Base-by-base conservation (phyloP, 169 alveolate genomes). In the Plasmodium inui region DNA sequence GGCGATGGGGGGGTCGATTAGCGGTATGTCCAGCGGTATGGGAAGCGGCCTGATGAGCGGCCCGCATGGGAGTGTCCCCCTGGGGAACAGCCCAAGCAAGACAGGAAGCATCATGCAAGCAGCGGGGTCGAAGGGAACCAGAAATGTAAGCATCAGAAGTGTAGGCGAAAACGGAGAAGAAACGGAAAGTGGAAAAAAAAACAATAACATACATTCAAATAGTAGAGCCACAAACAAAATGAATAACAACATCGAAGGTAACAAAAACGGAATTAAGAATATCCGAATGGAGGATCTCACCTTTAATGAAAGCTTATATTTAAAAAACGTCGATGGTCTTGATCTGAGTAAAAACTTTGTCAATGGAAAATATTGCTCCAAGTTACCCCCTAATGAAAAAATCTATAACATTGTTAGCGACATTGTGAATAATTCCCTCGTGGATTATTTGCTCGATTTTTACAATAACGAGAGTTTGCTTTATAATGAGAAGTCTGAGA, bases 361-460 rank as follows among this genome's bases (percentile, higher is more conserved):
- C 1, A 70, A 80, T 78, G 94, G 90, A 26, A 89, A 89, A 19
- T 89, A 89, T 44, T 73, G 57, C n/a, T 89, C 94, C 19, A 85
- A 74, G 79, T 34, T 85, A 30, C 22, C 61, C 7, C 17, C 41
- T n/a, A 81, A 78, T 70, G 88, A 89, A 26, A 89, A 89, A 46
- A 80, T 89, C 0, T 89, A 79, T 46, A 89, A 89, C 82, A 80
- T 80, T 37, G 82, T 79, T 3, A 80, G 50, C 46, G 61, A 79
- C 72, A 79, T 89, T 89, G 94, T 89, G 1, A 39, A 79, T 1
- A 80, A 89, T 55, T 85, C 93, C 22, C 44, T 85, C 5, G 80
- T 46, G 2, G 85, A 85, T 28, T 85, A 78, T 19, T 8, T 85
- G 32, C 26, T 76, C 34, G 93, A 85, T 12, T 85, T 85, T 70